Percentiles rank a stretch among this genome's conserved stretches.
Conservation (phyloP, 768 basidiomycete species). For the Leccinellum luteum region DNA sequence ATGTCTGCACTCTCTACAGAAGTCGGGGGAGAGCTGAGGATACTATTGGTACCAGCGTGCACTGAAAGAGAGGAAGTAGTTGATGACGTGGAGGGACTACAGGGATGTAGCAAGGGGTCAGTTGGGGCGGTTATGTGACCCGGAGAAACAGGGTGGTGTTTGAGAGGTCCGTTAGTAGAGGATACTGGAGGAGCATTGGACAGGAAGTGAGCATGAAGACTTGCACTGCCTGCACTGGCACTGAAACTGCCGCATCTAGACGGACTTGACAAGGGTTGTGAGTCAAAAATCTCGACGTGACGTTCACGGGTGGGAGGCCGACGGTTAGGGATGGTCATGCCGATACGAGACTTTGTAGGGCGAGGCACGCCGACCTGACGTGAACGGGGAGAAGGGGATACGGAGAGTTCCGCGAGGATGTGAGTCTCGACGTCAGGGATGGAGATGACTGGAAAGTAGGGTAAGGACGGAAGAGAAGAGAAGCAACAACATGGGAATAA, state of each 20-base stretch:
- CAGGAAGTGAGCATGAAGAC: conserved; percentile 18
- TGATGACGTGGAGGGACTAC: conserved; percentile 31
- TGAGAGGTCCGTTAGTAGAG: conserved; percentile 27
- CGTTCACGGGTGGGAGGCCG: conserved; percentile 47
- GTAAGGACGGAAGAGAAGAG: conserved; percentile 14
- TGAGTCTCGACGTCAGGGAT: conserved; percentile 79
- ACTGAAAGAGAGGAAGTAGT: conserved; percentile 50
- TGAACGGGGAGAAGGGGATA: conserved; percentile 69
- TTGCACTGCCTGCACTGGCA: conserved; percentile 24
- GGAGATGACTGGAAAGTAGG: conserved; percentile 57
- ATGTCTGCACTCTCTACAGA: conserved; percentile 39
- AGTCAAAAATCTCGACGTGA: conserved; percentile 80
- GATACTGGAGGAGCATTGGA: conserved; percentile 8
- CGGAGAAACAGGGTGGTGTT: conserved; percentile 1
- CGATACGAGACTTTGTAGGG: conserved; percentile 59
- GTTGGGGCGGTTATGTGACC: not conserved
- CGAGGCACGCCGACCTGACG: conserved; percentile 79
- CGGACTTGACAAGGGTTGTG: conserved; percentile 71
- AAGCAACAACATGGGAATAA: conserved; percentile 47
- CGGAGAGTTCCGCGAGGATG: conserved; percentile 64
- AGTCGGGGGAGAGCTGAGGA: conserved; percentile 57
- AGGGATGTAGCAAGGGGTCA: conserved; percentile 31
- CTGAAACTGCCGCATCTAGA: conserved; percentile 31
- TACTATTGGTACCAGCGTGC: conserved; percentile 25
- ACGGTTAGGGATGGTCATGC: conserved; percentile 58